These are phyloP conservation scores for Phellinidium pouzarii DNA, from an alignment of 1,284 basidiomycete species.

Conservation along the genomic window DNA sequence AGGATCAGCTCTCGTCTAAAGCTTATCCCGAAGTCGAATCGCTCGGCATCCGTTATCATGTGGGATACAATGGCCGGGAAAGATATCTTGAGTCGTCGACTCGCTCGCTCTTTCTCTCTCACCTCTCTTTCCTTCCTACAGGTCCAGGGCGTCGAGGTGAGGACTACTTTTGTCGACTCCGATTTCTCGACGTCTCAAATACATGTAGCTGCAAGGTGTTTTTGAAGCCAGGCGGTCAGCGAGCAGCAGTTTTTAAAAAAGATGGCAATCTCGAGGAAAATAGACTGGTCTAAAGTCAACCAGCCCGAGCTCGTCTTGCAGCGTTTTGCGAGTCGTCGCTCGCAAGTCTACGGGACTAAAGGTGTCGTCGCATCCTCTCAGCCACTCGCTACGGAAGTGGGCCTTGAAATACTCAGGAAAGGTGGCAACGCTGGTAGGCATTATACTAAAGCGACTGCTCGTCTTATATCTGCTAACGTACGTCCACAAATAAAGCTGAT, in stretches of 20 bases:
- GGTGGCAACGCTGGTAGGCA: slow-evolving; percentile 84
- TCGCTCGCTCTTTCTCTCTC: too few species aligned
- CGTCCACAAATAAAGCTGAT: slow-evolving; percentile 33
- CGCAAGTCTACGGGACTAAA: slow-evolving; percentile 79
- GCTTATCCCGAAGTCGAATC: too few species aligned
- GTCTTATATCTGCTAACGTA: background rate
- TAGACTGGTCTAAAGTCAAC: slow-evolving; percentile 67
- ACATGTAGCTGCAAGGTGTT: too few species aligned
- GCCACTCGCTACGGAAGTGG: slow-evolving; percentile 83
- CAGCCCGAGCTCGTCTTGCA: slow-evolving; percentile 52
- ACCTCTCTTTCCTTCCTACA: too few species aligned
- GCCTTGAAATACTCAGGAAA: slow-evolving; percentile 80
- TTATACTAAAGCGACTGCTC: background rate
- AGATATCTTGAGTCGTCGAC: too few species aligned
- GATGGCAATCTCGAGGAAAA: slow-evolving; percentile 29
- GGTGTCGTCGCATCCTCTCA: slow-evolving; percentile 88
- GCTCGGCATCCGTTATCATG: too few species aligned
- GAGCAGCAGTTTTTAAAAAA: background rate
- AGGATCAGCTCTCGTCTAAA: too few species aligned
- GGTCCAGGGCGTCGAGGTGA: too few species aligned
- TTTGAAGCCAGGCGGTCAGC: background rate
- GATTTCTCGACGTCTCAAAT: background rate
- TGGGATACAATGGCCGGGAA: too few species aligned
- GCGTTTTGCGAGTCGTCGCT: slow-evolving; percentile 63
- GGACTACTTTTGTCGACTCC: too few species aligned